These are phyloP conservation scores for Acanthamoeba lugdunensis DNA, from an alignment of 208 protist genomes.

Conservation along the genomic window DNA sequence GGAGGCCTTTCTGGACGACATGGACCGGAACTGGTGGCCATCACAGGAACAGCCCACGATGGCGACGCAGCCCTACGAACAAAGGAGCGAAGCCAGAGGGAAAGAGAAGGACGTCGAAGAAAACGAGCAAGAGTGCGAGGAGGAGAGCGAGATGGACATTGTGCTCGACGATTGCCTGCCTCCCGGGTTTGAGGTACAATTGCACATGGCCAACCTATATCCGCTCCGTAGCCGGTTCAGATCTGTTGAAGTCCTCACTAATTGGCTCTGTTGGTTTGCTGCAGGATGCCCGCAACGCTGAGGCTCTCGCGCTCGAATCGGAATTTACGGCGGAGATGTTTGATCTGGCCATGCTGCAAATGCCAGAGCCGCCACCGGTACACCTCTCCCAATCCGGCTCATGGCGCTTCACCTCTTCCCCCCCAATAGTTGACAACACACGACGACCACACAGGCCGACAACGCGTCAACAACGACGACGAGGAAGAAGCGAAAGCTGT, in stretches of 20 bases:
- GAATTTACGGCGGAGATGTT: slow-evolving; percentile 66
- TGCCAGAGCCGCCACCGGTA: background rate
- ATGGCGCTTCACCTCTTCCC: background rate
- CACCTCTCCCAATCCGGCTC: background rate
- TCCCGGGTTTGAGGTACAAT: background rate
- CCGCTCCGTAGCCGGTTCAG: no score
- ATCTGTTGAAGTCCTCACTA: background rate
- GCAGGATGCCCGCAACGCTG: background rate
- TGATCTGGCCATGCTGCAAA: slow-evolving; percentile 47
- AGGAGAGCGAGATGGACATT: slow-evolving; percentile 7
- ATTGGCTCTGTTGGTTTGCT: background rate
- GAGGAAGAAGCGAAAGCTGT: background rate
- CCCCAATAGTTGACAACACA: background rate
- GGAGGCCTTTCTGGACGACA: slow-evolving; percentile 20
- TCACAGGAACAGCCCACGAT: background rate
- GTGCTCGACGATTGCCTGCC: slow-evolving; percentile 10
- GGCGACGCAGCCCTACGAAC: background rate
- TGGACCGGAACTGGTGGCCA: slow-evolving; percentile 27
- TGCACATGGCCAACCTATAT: no score
- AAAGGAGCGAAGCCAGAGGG: background rate
- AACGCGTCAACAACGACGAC: no score
- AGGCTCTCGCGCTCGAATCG: background rate
- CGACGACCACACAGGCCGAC: background rate
- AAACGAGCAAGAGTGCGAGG: background rate
- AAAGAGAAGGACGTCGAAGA: background rate